Conservation (phyloP, 768 basidiomycete species). For the Psilocybe azurescens region DNA sequence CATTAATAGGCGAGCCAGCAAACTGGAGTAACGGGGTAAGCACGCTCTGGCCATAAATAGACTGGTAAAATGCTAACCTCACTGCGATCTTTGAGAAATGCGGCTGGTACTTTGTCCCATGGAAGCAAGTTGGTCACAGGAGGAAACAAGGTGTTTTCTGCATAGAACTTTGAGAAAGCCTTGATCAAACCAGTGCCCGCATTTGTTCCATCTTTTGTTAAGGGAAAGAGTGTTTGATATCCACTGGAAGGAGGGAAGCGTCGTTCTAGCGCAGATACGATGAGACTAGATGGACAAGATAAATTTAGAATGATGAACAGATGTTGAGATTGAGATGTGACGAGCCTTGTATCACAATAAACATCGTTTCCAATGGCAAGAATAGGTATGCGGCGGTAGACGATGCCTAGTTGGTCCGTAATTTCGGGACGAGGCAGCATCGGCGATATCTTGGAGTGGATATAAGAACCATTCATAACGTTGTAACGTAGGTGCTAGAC, state of each 20-base stretch:
- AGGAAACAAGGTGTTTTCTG: slow-evolving; percentile 48
- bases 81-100: slow-evolving; percentile 55
- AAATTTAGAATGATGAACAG: neutral
- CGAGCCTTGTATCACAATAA: slow-evolving; percentile 59
- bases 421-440: slow-evolving; percentile 63
- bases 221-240: slow-evolving; percentile 54
- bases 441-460: slow-evolving; percentile 44
- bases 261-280: slow-evolving; percentile 55
- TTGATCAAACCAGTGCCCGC: slow-evolving; percentile 54
- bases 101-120: slow-evolving; percentile 50
- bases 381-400: slow-evolving; percentile 64
- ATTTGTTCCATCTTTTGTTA: slow-evolving; percentile 42
- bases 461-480: neutral
- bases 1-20: slow-evolving; percentile 41
- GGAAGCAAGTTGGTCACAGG: slow-evolving; percentile 46
- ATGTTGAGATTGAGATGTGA: neutral
- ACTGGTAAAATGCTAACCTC: slow-evolving; percentile 35
- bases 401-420: slow-evolving; percentile 53
- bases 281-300: slow-evolving; percentile 38
- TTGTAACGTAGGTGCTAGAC: slow-evolving; percentile 10
- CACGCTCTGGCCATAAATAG: neutral
- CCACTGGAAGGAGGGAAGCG: slow-evolving; percentile 56
- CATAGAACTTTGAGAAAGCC: slow-evolving; percentile 51
- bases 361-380: slow-evolving; percentile 66
- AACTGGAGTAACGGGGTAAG: slow-evolving; percentile 31